Evolutionary conservation across 2,329 filamentous ascomycete genomes (phyloP).

Genomic region (Sphaerulina vaccinii): DNA sequence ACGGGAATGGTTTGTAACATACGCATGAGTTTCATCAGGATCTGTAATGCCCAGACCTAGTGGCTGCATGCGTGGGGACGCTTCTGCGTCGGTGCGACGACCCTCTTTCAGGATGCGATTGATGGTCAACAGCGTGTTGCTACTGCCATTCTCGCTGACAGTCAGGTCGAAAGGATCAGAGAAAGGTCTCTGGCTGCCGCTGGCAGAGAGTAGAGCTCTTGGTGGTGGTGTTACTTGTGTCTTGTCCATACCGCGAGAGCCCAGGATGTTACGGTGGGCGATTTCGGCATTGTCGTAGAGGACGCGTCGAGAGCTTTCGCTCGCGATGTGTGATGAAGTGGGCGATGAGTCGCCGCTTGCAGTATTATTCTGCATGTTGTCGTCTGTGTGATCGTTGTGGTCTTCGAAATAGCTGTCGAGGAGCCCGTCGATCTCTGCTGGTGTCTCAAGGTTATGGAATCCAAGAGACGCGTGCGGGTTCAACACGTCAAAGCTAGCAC

Average conservation of each 20-base stretch:
- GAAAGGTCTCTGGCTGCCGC: conserved; percentile 7
- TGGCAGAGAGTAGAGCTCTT: conserved; percentile 12
- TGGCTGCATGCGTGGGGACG: conserved; percentile 10
- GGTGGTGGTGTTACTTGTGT: conserved; percentile 11
- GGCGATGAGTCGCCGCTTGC: conserved; percentile 23
- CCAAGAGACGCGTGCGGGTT: conserved; percentile 38
- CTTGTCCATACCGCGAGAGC: conserved; percentile 15
- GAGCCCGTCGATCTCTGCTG: conserved; percentile 36
- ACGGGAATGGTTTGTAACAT: conserved; percentile 30
- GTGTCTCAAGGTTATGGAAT: conserved; percentile 32
- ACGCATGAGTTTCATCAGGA: conserved; percentile 32
- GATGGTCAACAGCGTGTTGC: conserved; percentile 18
- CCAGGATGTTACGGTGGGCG: conserved; percentile 33
- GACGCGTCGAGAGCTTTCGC: conserved; percentile 23
- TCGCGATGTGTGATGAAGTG: conserved; percentile 15
- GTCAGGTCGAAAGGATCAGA: conserved; percentile 33
- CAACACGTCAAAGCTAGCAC: conserved; percentile 38
- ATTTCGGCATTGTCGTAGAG: conserved; percentile 31
- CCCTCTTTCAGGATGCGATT: conserved; percentile 20
- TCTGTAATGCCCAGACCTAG: conserved; percentile 21
- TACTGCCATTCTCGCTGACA: conserved; percentile 28
- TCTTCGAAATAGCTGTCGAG: conserved; percentile 35
- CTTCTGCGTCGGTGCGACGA: conserved; percentile 14
- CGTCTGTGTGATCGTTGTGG: not conserved
- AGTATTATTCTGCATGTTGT: conserved; percentile 15